Evolutionary conservation across 176 grass and related monocot genomes (phyloP), one percentile per base, ranked within the genome.

Genomic region (Juncus inflexus): DNA sequence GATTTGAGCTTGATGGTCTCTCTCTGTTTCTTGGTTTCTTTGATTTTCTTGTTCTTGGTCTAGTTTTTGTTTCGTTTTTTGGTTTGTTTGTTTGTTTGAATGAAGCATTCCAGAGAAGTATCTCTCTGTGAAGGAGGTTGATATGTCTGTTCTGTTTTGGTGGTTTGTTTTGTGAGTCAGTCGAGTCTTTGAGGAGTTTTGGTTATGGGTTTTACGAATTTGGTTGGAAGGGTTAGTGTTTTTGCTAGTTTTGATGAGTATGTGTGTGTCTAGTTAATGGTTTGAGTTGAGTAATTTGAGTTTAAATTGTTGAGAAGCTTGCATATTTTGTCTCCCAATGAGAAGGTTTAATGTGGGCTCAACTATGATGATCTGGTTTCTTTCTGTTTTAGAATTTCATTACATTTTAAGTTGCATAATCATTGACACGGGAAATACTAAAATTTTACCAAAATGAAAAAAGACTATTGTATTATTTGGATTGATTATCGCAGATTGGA

Each of bases 51-150:
- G 13, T 53, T 64, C 58, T 62, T 16, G 2, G 43, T 69, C 3
- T 55, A 4, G 5, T 52, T 37, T 67, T 69, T 69, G 15, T 40
- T 3, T 37, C 14, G n/a, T 12, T 4, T 70, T n/a, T 70, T 57
- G 52, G 4, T 60, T 60, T 60, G 43, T 6, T 47, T 28, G 19
- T 3, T 57, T 10, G n/a, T 57, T 15, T 68, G 15, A 7, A 51
- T 67, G 41, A 58, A 58, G 52, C 67, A 47, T 70, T 45, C 67
- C 38, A 35, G 67, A 42, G 67, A 2, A 40, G 66, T 42, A 70
- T 70, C 8, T 70, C 8, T 58, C 53, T 70, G 67, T 5, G 53
- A 59, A 59, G 53, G 39, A 56, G 39, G 67, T 6, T 40, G 6
- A 43, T 70, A 43, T 70, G 67, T 9, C 15, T 70, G 3, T 3